Conservation (phyloP, 495 filamentous ascomycete species). For the Neurospora sp. region DNA sequence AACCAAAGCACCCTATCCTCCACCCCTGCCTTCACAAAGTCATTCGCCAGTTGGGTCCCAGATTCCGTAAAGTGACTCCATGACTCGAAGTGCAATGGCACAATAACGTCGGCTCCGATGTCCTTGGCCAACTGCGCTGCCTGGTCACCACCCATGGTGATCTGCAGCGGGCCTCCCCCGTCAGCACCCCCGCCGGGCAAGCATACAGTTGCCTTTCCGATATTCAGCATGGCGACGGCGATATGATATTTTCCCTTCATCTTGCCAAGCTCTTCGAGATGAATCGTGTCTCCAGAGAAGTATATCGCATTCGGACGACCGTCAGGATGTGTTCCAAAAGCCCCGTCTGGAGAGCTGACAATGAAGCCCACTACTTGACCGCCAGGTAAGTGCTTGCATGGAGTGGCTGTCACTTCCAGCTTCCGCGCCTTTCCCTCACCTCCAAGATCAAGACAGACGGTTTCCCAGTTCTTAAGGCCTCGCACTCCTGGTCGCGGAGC, state of each 20-base stretch:
- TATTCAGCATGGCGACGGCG: slow-evolving; percentile 28
- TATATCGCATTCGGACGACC: slow-evolving; percentile 43
- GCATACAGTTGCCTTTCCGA: slow-evolving; percentile 23
- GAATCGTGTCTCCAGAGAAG: slow-evolving; percentile 47
- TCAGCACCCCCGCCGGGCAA: slow-evolving; percentile 10
- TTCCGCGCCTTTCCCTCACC: slow-evolving; percentile 16
- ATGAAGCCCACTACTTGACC: slow-evolving; percentile 43
- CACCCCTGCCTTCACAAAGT: slow-evolving; percentile 49
- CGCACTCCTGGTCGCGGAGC: slow-evolving; percentile 32
- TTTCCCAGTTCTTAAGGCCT: slow-evolving; percentile 26
- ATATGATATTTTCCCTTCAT: slow-evolving; percentile 26
- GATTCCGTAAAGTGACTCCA: slow-evolving; percentile 42
- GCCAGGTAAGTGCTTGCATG: slow-evolving; percentile 36
- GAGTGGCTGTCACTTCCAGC: slow-evolving; percentile 41
- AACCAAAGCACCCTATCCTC: slow-evolving; percentile 40
- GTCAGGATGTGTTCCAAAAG: slow-evolving; percentile 27
- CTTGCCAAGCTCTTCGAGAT: slow-evolving; percentile 33
- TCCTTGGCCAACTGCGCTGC: slow-evolving; percentile 31
- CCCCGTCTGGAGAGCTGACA: slow-evolving; percentile 16
- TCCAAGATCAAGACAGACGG: slow-evolving; percentile 10
- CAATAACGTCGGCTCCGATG: slow-evolving; percentile 35
- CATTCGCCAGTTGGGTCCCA: slow-evolving; percentile 27
- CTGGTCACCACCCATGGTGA: slow-evolving; percentile 43
- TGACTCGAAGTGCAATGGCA: slow-evolving; percentile 46
- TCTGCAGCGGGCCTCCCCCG: slow-evolving; percentile 24